Conservation (phyloP, 805 yeast species). For the Nakazawaea anatomiae region DNA sequence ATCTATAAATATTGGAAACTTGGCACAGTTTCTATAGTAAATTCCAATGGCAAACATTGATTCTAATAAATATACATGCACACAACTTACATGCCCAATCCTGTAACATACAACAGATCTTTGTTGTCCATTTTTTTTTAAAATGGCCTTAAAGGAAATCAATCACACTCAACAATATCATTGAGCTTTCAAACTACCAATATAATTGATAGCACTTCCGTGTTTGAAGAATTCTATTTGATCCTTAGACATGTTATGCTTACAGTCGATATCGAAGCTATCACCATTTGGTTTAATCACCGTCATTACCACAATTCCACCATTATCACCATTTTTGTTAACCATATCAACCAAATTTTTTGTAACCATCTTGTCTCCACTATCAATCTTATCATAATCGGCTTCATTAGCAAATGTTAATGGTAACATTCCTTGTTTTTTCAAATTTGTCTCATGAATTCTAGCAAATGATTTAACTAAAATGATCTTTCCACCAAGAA, state of each 20-base stretch:
- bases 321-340: constrained; percentile 78
- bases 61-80: too few relatives aligned
- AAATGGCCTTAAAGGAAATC: too few relatives aligned
- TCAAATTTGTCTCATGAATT: constrained; percentile 95
- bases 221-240: constrained; percentile 95
- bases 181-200: constrained; percentile 31
- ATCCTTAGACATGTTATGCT: constrained; percentile 95
- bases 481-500: constrained; percentile 85
- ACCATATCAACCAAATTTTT: constrained; percentile 70
- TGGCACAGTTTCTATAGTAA: too few relatives aligned
- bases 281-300: constrained; percentile 75
- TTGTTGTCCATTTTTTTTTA: too few relatives aligned
- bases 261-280: constrained; percentile 62
- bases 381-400: constrained; percentile 76
- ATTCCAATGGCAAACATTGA: too few relatives aligned
- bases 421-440: constrained; percentile 97
- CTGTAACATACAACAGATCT: too few relatives aligned
- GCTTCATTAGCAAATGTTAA: constrained; percentile 84
- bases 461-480: constrained; percentile 95
- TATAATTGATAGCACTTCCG: constrained; percentile 93
- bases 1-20: too few relatives aligned
- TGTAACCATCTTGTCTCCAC: constrained; percentile 78
- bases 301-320: constrained; percentile 67
- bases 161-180: neutral
- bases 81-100: too few relatives aligned